Conservation (phyloP, 305 asterid species). For the Solanum aculeatissimum region DNA sequence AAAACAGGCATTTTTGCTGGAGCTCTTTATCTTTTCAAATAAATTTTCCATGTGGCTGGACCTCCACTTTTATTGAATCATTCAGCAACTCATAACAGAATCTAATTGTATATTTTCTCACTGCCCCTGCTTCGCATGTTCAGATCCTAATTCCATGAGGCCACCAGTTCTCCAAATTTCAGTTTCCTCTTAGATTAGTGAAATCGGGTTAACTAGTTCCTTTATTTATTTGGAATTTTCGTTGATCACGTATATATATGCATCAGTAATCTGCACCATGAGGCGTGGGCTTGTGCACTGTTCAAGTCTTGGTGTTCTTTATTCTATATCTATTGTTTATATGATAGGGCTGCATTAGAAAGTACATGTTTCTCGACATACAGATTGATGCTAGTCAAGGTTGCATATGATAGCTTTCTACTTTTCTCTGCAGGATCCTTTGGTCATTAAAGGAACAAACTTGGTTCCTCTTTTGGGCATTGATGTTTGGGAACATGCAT, state of each 20-base stretch:
- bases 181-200: neutral
- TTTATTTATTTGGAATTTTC: neutral
- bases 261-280: neutral
- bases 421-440: slow-evolving; percentile 12
- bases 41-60: neutral
- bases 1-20: no score
- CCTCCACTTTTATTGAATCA: neutral
- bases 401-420: neutral
- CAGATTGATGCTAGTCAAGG: neutral
- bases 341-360: neutral
- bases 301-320: neutral
- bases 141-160: neutral
- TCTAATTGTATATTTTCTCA: neutral
- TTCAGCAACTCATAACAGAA: neutral
- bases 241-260: neutral
- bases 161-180: neutral
- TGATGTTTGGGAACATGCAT: slow-evolving; percentile 34
- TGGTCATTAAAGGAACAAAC: slow-evolving; percentile 15
- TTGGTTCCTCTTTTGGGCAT: slow-evolving; percentile 27
- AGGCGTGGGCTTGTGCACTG: neutral
- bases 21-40: neutral
- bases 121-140: neutral
- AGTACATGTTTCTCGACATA: neutral
- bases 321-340: neutral
- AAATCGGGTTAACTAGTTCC: neutral